Percentiles rank a stretch among this genome's conserved stretches.
Conservation (phyloP, 2,329 filamentous ascomycete species). For the Xylariaceae sp. region DNA sequence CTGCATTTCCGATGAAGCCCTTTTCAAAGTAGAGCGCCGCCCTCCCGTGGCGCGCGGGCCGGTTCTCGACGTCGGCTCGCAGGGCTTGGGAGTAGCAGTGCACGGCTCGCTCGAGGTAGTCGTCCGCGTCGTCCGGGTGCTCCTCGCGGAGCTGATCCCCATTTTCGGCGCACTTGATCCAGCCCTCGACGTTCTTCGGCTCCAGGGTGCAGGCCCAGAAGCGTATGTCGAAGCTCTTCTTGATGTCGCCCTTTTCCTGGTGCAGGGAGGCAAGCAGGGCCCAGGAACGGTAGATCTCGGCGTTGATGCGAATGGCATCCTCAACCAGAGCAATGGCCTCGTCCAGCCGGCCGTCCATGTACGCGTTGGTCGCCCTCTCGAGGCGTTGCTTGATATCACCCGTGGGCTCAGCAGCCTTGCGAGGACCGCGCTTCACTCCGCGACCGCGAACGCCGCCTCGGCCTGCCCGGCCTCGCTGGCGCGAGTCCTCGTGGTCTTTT, state of each 20-base stretch:
- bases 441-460: slow-evolving; percentile 6
- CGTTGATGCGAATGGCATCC: slow-evolving; percentile 61
- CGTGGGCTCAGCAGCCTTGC: slow-evolving; percentile 59
- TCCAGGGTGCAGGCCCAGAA: slow-evolving; percentile 56
- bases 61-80: slow-evolving; percentile 47
- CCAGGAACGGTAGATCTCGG: slow-evolving; percentile 60
- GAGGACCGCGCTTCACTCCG: slow-evolving; percentile 34
- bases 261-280: slow-evolving; percentile 53
- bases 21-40: slow-evolving; percentile 50
- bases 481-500: slow-evolving; percentile 4
- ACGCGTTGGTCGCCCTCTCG: slow-evolving; percentile 59
- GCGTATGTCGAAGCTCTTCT: slow-evolving; percentile 51
- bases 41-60: slow-evolving; percentile 52
- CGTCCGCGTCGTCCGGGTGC: slow-evolving; percentile 35
- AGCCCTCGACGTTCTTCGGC: slow-evolving; percentile 51
- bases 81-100: slow-evolving; percentile 55
- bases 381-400: slow-evolving; percentile 64
- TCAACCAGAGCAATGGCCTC: slow-evolving; percentile 50
- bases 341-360: slow-evolving; percentile 53
- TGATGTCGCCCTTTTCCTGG: slow-evolving; percentile 49
- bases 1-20: slow-evolving; percentile 45
- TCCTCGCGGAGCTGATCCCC: slow-evolving; percentile 42
- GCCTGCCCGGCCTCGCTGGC: slow-evolving; percentile 6
- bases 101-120: slow-evolving; percentile 45
- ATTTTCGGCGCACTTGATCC: slow-evolving; percentile 52